Base-by-base conservation (phyloP, 371 early-diverging fungal genomes). In the Globomyces sp. region DNA sequence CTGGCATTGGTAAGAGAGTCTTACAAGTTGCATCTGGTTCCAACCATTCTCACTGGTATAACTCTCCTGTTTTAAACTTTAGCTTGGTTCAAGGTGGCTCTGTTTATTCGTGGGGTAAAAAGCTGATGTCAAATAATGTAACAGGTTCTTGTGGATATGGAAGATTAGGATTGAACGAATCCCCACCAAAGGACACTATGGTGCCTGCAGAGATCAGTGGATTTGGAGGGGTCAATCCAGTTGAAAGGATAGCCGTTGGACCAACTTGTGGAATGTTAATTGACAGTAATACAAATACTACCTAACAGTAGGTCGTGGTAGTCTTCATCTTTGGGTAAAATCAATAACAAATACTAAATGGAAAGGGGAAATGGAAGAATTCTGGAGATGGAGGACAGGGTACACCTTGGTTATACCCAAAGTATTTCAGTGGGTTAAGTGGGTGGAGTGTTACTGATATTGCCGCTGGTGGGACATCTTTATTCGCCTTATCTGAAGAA, bases 371-470 rank as follows among this genome's bases (percentile, higher is more conserved):
- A 24, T 64, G 64, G 64, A 64, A 64, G 43, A 11, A 64, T 44
- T 13, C 59, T 13, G 64, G 64, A 24, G 64, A 64, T 39, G 64
- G 64, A 4, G 64, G 64, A 8, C 64, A 64, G 57, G 64, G 64
- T 4, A 58, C 59, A 1, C 64, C 64, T 34, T 64, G 58, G 60
- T 40, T 63, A 10, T 64, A 64, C 36, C 64, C 64, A 9, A 64
- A 64, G 58, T 24, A 63, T 46, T 64, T 50, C 41, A 2, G 10
- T 4, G 64, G 64, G 3, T 42, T 64, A 9, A 36, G 37, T 64
- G 64, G 64, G 10, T 64, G 64, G 64, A 8, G 37, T 9, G 57
- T 64, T 11, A 10, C 11, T 13, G 58, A 64, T 4, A 42, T 64
- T 10, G 57, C 57, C 43, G 57, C n/a, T 11, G 64, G 64, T 3